These are phyloP conservation scores for Butyriboletus appendiculatus DNA, from an alignment of 1,284 basidiomycete genomes.

Conservation along the genomic window DNA sequence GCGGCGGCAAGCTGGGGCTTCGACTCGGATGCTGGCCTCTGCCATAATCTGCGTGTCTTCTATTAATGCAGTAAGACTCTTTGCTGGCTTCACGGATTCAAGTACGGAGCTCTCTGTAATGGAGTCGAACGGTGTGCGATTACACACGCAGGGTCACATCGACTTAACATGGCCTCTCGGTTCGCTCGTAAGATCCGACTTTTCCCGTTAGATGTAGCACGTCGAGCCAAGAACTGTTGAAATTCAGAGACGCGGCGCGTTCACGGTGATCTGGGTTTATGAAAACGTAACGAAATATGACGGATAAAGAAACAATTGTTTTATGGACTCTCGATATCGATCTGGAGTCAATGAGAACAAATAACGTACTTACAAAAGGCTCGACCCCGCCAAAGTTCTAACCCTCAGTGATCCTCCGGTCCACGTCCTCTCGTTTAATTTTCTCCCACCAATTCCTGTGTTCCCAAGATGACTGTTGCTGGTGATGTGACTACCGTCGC, in stretches of 20 bases:
- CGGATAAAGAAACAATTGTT: conserved; percentile 16
- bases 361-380: conserved; percentile 33
- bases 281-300: conserved; percentile 20
- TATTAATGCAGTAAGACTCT: background rate
- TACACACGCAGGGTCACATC: background rate
- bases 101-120: background rate
- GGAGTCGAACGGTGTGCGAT: background rate
- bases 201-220: too few species aligned
- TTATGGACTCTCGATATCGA: conserved; percentile 10
- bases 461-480: conserved; percentile 24
- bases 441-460: background rate
- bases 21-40: background rate
- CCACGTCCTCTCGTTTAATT: conserved; percentile 32
- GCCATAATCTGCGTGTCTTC: conserved; percentile 7
- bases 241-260: background rate
- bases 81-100: background rate
- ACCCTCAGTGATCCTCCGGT: conserved; percentile 25
- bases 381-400: background rate
- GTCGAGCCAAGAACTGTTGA: too few species aligned
- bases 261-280: conserved; percentile 3
- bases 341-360: conserved; percentile 34
- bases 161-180: background rate
- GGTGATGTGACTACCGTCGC: conserved; percentile 36
- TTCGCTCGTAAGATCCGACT: background rate
- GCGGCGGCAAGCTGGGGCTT: conserved; percentile 3